Base-by-base conservation (phyloP, 2,329 filamentous ascomycete species). In the Thermoascus crustaceus region DNA sequence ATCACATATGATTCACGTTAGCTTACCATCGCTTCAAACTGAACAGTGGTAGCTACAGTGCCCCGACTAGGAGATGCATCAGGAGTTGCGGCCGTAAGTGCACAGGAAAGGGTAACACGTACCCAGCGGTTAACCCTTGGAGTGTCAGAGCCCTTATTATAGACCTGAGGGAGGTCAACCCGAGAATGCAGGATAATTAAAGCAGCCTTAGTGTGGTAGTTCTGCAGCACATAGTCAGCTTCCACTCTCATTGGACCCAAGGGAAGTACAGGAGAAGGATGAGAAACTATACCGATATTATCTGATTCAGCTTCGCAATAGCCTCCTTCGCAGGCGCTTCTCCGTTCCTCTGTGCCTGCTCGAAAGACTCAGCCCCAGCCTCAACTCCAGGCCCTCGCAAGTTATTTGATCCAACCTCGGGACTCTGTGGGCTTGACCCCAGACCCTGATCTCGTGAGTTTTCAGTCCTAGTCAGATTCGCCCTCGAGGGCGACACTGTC, bases 131-230 rank as follows among this genome's bases (percentile, higher is more conserved):
- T 93, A 33, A 82, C 72, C 60, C 80, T 82, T 43, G 76, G 75
- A 44, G 48, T 61, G 25, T 75, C 71, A 13, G 75, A 71, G 42
- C 72, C 72, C 49, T 71, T 73, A 18, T 61, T 72, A 53, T 68
- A 73, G 21, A 65, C 56, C 57, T 74, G 62, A 54, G 80, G 64
- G 6, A 93, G 72, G 36, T 78, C 76, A 43, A 88, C 79, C 47
- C 89, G 76, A 7, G 88, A 83, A 46, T 88, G 83, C 22, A 94
- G 68, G 36, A 96, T 80, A 32, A 91, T 75, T 34, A 91, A 75
- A 24, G 87, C 85, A 22, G 85, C 81, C 67, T 95, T 96, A 47
- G 78, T 80, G 58, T 88, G 85, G 62, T 94, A 91, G 58, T 95
- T 94, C 87, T 95, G 52, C 9, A 36, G 7, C 6, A 7, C 22